These are phyloP conservation scores for Podospora comata DNA, from an alignment of 495 filamentous ascomycete genomes.

Conservation along the genomic window DNA sequence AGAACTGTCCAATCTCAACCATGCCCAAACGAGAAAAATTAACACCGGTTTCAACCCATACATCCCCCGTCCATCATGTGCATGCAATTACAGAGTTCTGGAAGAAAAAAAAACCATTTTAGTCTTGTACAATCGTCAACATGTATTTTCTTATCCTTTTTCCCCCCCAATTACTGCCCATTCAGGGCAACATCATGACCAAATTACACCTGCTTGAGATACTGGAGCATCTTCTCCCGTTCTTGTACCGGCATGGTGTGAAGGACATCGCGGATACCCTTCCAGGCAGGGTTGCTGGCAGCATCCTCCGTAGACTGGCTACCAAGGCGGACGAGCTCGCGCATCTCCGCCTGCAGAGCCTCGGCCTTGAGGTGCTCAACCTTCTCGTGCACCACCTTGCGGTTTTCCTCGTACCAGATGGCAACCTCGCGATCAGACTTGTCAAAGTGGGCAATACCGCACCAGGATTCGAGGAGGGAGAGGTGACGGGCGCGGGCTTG, in stretches of 20 bases:
- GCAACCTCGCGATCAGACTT: slow-evolving; percentile 78
- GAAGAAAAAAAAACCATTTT: not conserved
- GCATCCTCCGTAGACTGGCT: slow-evolving; percentile 42
- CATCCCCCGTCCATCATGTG: not conserved
- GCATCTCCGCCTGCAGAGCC: slow-evolving; percentile 72
- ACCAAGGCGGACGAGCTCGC: slow-evolving; percentile 62
- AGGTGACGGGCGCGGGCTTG: slow-evolving; percentile 60
- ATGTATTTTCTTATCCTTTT: slow-evolving; percentile 1
- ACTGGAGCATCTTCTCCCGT: slow-evolving; percentile 80
- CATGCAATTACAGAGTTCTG: not conserved
- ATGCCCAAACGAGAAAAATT: not conserved
- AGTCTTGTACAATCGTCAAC: not conserved
- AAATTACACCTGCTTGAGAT: slow-evolving; percentile 45
- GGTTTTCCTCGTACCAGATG: slow-evolving; percentile 96
- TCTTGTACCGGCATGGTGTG: slow-evolving; percentile 82
- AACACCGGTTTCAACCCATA: not conserved
- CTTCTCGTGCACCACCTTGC: slow-evolving; percentile 72
- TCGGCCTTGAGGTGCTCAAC: slow-evolving; percentile 77
- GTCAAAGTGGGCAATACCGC: slow-evolving; percentile 66
- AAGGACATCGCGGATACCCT: slow-evolving; percentile 81
- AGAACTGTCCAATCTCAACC: not conserved
- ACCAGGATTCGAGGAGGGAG: slow-evolving; percentile 72
- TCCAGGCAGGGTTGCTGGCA: slow-evolving; percentile 68
- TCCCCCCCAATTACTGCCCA: not conserved
- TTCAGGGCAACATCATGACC: not conserved